Evolutionary conservation across 2,329 filamentous ascomycete genomes (phyloP).

Genomic region (Allantophomopsis cytisporea): DNA sequence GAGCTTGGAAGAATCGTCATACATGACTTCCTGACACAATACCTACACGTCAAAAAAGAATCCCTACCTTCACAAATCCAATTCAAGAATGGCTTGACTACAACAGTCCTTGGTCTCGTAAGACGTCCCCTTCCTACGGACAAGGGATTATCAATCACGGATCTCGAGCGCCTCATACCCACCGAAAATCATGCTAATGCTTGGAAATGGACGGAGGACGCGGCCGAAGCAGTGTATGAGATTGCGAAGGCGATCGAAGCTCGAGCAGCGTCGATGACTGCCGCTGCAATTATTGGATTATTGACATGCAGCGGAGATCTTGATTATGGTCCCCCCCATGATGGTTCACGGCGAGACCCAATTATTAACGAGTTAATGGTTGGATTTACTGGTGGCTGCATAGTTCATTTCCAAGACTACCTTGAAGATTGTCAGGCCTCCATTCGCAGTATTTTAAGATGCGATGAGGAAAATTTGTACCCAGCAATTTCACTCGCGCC

Average conservation of each 20-base stretch:
- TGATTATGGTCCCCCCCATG: slow-evolving; percentile 8
- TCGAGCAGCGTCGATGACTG: slow-evolving; percentile 61
- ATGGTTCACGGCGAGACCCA: not conserved
- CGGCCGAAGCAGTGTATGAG: slow-evolving; percentile 44
- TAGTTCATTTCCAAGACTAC: slow-evolving; percentile 67
- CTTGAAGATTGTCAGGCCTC: slow-evolving; percentile 55
- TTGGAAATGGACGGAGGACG: slow-evolving; percentile 45
- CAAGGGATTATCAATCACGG: slow-evolving; percentile 24
- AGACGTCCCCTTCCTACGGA: slow-evolving; percentile 34
- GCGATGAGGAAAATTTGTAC: slow-evolving; percentile 11
- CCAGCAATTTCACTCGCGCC: not conserved
- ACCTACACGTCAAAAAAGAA: slow-evolving; percentile 6
- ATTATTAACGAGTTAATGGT: slow-evolving; percentile 48
- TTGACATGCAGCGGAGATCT: slow-evolving; percentile 58
- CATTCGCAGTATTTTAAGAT: slow-evolving; percentile 38
- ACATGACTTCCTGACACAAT: slow-evolving; percentile 65
- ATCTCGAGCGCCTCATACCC: slow-evolving; percentile 39
- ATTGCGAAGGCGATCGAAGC: slow-evolving; percentile 59
- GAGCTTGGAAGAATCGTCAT: slow-evolving; percentile 71
- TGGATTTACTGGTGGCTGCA: slow-evolving; percentile 70
- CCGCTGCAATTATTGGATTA: slow-evolving; percentile 58
- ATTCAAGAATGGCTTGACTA: slow-evolving; percentile 34
- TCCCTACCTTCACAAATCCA: slow-evolving; percentile 8
- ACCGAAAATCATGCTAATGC: slow-evolving; percentile 4
- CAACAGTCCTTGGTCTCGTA: slow-evolving; percentile 59